Percentiles rank a stretch among this genome's conserved stretches.
phyloP scores from a whole-genome alignment of 176 grass and related monocot species.

The Rhipidocladum racemiflorum region DNA sequence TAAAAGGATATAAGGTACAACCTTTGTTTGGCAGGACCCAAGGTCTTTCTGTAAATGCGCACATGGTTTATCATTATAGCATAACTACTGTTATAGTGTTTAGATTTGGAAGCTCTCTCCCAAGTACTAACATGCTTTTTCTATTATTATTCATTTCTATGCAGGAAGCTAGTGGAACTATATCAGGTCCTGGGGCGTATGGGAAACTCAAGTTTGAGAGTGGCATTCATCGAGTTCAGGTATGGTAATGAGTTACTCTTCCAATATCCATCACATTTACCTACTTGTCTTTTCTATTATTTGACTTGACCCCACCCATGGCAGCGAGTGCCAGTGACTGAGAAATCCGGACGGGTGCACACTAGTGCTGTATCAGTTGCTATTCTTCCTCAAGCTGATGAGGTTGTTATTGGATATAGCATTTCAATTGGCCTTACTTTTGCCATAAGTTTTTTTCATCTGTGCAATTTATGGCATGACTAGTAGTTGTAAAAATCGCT shows the following conservation, averaged over 20 bases:
- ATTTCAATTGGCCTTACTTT: not conserved
- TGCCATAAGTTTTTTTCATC: not conserved
- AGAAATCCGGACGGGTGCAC: slow-evolving; percentile 89
- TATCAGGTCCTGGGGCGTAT: slow-evolving; percentile 75
- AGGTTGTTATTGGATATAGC: slow-evolving; percentile 51
- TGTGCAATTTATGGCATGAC: not conserved
- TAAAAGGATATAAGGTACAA: slow-evolving; percentile 92
- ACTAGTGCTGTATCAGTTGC: slow-evolving; percentile 95
- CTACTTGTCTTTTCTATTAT: not conserved
- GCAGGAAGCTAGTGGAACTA: slow-evolving; percentile 95
- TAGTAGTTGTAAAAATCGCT: not conserved
- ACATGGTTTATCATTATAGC: not conserved
- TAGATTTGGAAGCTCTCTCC: not conserved
- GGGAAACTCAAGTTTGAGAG: slow-evolving; percentile 92
- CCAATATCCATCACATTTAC: not conserved
- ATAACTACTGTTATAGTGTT: not conserved
- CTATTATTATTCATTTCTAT: slow-evolving; percentile 18
- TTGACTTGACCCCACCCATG: slow-evolving; percentile 18
- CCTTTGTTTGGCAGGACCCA: not conserved
- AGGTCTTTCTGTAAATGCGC: not conserved
- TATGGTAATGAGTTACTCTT: slow-evolving; percentile 21
- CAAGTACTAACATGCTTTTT: slow-evolving; percentile 15
- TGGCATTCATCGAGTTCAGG: slow-evolving; percentile 96
- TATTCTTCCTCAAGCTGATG: slow-evolving; percentile 91
- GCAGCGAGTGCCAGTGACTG: slow-evolving; percentile 86